Evolutionary conservation across 1,284 basidiomycete genomes (phyloP), one percentile per base, ranked within the genome.

Genomic region (Irpex lacteus): DNA sequence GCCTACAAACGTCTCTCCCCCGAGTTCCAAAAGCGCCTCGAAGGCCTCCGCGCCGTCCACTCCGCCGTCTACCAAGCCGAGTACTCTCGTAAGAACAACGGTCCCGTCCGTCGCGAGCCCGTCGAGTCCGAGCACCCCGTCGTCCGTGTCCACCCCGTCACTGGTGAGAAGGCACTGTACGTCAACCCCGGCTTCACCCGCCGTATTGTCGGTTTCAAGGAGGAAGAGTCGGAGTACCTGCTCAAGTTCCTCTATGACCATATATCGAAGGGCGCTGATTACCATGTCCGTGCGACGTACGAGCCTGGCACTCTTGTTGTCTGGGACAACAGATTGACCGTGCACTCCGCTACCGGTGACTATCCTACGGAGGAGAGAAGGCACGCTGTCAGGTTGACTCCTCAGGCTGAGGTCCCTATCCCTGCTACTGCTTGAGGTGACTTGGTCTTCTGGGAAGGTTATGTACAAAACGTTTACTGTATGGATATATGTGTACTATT

Each of bases 1-100:
- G 86, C 87, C 0, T 90, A 89, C 78, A 85, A 85, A 53, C 82
- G 85, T n/a, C 83, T 92, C 62, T 90, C 89, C 0, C 83, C 83
- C n/a, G 82, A 82, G 57, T 87, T 92, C 78, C 76, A 83, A 67
- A 81, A 82, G 61, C 85, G 85, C 71, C 83, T 92, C 55, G 85
- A 89, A 72, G 85, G 84, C 6, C 79, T 91, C 1, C 74, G 78
- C 13, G 89, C 85, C 2, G 79, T 90, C 2, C 90, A 92, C 74
- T 86, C 85, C 1, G 87, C 86, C 8, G 79, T 87, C 54, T 79
- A 79, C 32, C 88, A 89, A 70, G 86, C 88, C 5, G 82, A 87
- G 13, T 75, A 76, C 63, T 85, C 86, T 2, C 75, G 78, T 55
- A 78, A 79, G 50, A 72, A 79, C 36, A 75, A 81, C 58, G 86